Percentiles rank a stretch among this genome's conserved stretches.
Conservation (phyloP, 2,329 filamentous ascomycete genomes). For the Xylaria sp. region DNA sequence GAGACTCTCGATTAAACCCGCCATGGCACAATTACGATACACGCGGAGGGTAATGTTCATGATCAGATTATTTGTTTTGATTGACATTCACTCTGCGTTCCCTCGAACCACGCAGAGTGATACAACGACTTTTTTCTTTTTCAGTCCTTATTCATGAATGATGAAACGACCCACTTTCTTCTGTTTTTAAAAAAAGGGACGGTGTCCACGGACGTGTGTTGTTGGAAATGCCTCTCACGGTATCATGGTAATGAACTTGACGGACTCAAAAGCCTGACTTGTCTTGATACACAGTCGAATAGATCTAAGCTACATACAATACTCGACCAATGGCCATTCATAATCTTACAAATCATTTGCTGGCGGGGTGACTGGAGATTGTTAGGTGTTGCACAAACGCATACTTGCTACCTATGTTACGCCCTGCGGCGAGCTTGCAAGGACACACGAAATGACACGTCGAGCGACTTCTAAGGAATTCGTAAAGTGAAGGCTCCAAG, state of each 20-base stretch:
- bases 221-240: constrained; percentile 47
- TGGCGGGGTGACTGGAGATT: neutral
- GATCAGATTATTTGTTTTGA: constrained; percentile 42
- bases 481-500: too few relatives aligned
- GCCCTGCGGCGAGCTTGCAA: too few relatives aligned
- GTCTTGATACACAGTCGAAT: constrained; percentile 44
- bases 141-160: constrained; percentile 41
- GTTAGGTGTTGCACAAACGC: too few relatives aligned
- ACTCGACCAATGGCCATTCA: constrained; percentile 17
- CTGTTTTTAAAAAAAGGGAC: constrained; percentile 46
- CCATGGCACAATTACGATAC: constrained; percentile 41
- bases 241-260: constrained; percentile 47
- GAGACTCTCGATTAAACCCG: constrained; percentile 42
- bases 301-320: constrained; percentile 39
- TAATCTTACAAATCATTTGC: neutral
- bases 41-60: constrained; percentile 44
- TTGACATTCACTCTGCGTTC: constrained; percentile 33
- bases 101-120: constrained; percentile 35
- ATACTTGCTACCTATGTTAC: too few relatives aligned
- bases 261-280: constrained; percentile 46
- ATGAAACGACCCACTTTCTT: constrained; percentile 43
- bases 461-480: neutral
- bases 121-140: constrained; percentile 40
- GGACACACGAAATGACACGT: too few relatives aligned
- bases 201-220: constrained; percentile 46